Conservation (phyloP, 2,329 filamentous ascomycete species). For the Cercospora citrullina region DNA sequence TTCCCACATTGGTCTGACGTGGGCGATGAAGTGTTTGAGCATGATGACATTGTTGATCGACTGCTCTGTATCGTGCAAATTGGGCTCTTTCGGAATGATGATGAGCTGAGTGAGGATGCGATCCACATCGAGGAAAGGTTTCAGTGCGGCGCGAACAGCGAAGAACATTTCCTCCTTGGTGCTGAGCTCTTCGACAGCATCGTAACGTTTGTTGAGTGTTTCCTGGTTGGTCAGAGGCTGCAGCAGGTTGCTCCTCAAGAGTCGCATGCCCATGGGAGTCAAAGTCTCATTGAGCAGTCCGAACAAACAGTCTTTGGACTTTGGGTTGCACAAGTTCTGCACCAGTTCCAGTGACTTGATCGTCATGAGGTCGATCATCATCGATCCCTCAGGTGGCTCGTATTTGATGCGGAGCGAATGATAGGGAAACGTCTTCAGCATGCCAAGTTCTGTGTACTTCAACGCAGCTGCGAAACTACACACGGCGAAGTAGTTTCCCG, state of each 20-base stretch:
- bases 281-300: conserved; percentile 80
- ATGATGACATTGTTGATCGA: conserved; percentile 84
- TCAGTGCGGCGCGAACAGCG: conserved; percentile 72
- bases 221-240: conserved; percentile 77
- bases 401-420: conserved; percentile 85
- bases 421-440: conserved; percentile 67
- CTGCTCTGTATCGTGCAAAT: conserved; percentile 71
- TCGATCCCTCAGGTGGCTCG: conserved; percentile 82
- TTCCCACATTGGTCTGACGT: conserved; percentile 66
- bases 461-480: conserved; percentile 86
- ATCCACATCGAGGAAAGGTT: conserved; percentile 75
- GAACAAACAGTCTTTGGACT: conserved; percentile 79
- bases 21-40: conserved; percentile 76
- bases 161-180: conserved; percentile 83
- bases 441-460: conserved; percentile 73
- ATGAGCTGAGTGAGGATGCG: conserved; percentile 81
- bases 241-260: conserved; percentile 81
- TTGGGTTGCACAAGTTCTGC: conserved; percentile 76
- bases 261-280: conserved; percentile 84
- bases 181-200: conserved; percentile 79
- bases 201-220: conserved; percentile 71
- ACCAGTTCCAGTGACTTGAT: conserved; percentile 86
- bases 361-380: conserved; percentile 92
- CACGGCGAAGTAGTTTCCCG: conserved; percentile 82
- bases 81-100: conserved; percentile 66